phyloP scores from a whole-genome alignment of 352 stramenopile genomes.

The Hyaloperonospora arabidopsidis region DNA sequence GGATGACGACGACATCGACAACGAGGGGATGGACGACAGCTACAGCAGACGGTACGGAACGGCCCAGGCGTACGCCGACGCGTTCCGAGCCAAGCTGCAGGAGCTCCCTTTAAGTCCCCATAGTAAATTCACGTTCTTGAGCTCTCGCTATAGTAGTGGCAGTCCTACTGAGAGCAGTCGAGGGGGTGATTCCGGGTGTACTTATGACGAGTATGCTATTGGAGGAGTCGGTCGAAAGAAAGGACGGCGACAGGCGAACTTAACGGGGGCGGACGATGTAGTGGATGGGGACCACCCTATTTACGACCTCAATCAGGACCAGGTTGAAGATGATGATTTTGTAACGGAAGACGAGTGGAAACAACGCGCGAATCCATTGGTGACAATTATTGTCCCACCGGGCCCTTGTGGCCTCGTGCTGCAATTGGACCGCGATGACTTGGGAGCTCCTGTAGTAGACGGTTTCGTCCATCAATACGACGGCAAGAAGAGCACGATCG shows the following conservation, averaged over 20 bases:
- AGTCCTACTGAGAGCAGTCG: slow-evolving; percentile 23
- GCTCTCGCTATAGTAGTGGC: slow-evolving; percentile 22
- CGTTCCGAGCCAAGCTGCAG: slow-evolving; percentile 59
- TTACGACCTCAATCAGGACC: no score
- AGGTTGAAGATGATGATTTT: slow-evolving; percentile 34
- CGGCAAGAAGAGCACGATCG: slow-evolving; percentile 61
- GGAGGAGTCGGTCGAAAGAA: slow-evolving; percentile 2
- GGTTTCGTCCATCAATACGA: slow-evolving; percentile 68
- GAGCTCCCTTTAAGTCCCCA: slow-evolving; percentile 60
- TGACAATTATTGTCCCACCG: slow-evolving; percentile 66
- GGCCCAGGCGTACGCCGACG: slow-evolving; percentile 51
- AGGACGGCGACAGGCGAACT: background rate
- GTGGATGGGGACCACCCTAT: slow-evolving; percentile 26
- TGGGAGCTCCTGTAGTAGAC: slow-evolving; percentile 50
- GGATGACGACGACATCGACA: slow-evolving; percentile 38
- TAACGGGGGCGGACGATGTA: background rate
- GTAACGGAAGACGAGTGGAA: slow-evolving; percentile 68
- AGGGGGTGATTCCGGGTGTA: slow-evolving; percentile 8
- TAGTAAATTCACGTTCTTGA: slow-evolving; percentile 61
- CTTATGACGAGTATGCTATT: slow-evolving; percentile 15
- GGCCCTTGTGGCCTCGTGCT: slow-evolving; percentile 67
- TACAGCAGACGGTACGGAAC: slow-evolving; percentile 20
- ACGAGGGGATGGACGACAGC: slow-evolving; percentile 17
- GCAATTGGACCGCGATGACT: slow-evolving; percentile 33
- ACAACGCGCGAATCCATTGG: slow-evolving; percentile 44